Evolutionary conservation across 1,284 basidiomycete species (phyloP).

Genomic region (Kalmanozyma brasiliensis): DNA sequence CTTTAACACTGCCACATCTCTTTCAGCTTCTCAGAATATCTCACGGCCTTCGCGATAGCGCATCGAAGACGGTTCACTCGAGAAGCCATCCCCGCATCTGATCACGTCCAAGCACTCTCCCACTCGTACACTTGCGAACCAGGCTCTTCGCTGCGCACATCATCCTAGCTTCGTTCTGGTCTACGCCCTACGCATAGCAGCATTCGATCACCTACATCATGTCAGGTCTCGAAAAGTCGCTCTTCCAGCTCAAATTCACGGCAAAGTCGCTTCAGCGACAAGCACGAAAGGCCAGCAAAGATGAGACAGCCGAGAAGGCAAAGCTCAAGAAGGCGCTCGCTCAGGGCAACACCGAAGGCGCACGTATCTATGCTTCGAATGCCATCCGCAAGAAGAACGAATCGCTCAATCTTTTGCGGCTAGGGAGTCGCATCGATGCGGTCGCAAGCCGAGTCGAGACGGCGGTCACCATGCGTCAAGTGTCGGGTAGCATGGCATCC

Average conservation of each 20-base stretch:
- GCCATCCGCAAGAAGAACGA: constrained; percentile 99
- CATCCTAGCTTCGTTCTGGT: not conserved
- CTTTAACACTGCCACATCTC: no score
- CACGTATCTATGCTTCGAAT: constrained; percentile 98
- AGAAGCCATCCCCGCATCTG: no score
- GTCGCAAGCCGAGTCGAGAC: constrained; percentile 97
- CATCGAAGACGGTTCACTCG: no score
- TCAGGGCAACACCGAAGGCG: constrained; percentile 96
- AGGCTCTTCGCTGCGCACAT: no score
- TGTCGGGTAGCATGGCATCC: constrained; percentile 90
- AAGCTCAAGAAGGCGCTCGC: constrained; percentile 78
- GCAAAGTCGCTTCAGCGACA: constrained; percentile 67
- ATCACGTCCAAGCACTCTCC: no score
- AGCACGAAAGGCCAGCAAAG: constrained; percentile 64
- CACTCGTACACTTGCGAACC: no score
- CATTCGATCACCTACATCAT: constrained; percentile 6
- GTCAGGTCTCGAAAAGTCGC: constrained; percentile 57
- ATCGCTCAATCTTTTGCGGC: constrained; percentile 76
- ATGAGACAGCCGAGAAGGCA: constrained; percentile 64
- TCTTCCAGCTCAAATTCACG: constrained; percentile 68
- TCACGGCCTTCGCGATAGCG: no score
- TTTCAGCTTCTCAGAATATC: no score
- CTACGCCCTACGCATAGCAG: not conserved
- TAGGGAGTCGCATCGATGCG: constrained; percentile 81
- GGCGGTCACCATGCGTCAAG: constrained; percentile 92